phyloP scores from a whole-genome alignment of 2,329 filamentous ascomycete species.

The Pseudogymnoascus sp. region DNA sequence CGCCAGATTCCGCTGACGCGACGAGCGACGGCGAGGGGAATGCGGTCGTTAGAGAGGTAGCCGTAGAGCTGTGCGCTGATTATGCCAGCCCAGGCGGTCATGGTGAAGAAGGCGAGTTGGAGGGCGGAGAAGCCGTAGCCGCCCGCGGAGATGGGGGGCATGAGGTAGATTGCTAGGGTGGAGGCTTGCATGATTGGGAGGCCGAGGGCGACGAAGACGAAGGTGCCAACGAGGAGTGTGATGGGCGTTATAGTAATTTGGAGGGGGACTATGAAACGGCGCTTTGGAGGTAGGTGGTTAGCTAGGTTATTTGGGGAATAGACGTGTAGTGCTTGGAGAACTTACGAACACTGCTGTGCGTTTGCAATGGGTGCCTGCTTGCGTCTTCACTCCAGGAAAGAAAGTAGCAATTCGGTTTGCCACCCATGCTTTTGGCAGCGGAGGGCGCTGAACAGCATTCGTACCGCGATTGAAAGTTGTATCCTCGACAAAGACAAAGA shows the following conservation, averaged over 20 bases:
- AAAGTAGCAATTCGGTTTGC: conserved; percentile 27
- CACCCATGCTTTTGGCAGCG: conserved; percentile 19
- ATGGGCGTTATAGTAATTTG: conserved; percentile 22
- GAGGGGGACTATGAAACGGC: conserved; percentile 17
- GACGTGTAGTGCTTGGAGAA: accelerated
- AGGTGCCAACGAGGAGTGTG: conserved; percentile 33
- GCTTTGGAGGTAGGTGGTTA: conserved; percentile 15
- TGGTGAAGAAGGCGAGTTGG: conserved; percentile 34
- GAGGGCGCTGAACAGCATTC: conserved; percentile 18
- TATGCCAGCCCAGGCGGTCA: conserved; percentile 36
- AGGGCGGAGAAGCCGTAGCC: conserved; percentile 37
- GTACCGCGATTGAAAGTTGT: conserved; percentile 29
- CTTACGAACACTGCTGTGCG: neutral
- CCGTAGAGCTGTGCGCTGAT: conserved; percentile 31
- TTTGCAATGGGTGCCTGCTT: neutral
- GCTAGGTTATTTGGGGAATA: neutral
- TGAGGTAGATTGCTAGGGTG: conserved; percentile 29
- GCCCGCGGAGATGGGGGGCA: conserved; percentile 29
- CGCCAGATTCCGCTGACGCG: conserved; percentile 19
- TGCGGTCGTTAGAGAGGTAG: conserved; percentile 32
- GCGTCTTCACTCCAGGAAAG: conserved; percentile 22
- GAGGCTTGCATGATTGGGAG: conserved; percentile 22
- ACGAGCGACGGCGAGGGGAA: conserved; percentile 28
- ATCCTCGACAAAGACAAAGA: conserved; percentile 34
- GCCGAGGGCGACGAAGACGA: conserved; percentile 22